A percentile compares a stretch with the other conserved stretches of the same genome.
Evolutionary conservation across 306 rosid species (phyloP).

Genomic region (Lablab purpureus): DNA sequence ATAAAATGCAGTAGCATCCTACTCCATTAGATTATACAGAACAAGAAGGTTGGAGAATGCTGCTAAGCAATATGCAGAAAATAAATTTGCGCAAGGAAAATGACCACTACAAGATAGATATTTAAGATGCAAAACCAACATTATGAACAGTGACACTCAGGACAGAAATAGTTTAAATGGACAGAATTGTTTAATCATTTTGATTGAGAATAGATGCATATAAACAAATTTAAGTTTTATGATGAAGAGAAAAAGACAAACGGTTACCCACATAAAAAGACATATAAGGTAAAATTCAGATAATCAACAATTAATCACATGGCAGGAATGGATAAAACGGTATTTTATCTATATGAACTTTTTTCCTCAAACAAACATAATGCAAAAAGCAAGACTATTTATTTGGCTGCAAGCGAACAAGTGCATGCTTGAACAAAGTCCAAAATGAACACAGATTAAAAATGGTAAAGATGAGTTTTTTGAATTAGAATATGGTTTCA

Average conservation of each 20-base stretch:
- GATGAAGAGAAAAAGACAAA: neutral
- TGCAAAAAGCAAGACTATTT: neutral
- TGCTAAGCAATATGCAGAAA: neutral
- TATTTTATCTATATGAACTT: too few species aligned
- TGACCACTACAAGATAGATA: neutral
- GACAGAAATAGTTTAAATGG: neutral
- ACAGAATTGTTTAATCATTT: constrained; percentile 9
- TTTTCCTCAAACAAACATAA: neutral
- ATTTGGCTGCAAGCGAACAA: neutral
- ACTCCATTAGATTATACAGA: constrained; percentile 14
- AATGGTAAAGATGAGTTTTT: neutral
- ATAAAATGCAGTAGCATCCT: constrained; percentile 28
- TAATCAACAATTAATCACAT: neutral
- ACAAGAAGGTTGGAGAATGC: neutral
- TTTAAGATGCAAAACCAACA: constrained; percentile 26
- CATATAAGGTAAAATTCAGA: constrained; percentile 1
- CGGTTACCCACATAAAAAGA: neutral
- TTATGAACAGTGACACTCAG: neutral
- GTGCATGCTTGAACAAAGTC: neutral
- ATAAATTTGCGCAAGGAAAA: neutral
- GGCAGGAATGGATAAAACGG: neutral
- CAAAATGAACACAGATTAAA: neutral
- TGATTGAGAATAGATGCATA: constrained; percentile 2
- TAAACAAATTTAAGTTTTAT: constrained; percentile 22
- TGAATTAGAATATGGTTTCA: neutral